These are phyloP conservation scores for Boletus eberwhitei DNA, from an alignment of 768 basidiomycete genomes.

Conservation along the genomic window DNA sequence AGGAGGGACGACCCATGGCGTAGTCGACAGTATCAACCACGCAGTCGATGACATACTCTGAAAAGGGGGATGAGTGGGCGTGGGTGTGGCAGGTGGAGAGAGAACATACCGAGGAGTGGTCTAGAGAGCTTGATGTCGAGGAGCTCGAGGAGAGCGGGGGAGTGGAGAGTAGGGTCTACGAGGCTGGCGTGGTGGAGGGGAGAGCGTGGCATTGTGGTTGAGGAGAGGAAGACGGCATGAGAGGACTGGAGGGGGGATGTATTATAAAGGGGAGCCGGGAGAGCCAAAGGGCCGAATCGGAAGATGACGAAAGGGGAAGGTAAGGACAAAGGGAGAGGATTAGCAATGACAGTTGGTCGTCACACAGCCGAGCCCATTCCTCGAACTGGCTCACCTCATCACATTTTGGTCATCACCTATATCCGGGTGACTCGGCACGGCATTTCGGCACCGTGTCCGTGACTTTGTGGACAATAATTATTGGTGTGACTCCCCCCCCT, in stretches of 20 bases:
- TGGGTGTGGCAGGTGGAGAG: background rate
- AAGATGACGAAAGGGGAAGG: constrained; percentile 28
- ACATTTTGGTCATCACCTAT: too few relatives aligned
- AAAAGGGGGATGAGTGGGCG: background rate
- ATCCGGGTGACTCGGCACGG: background rate
- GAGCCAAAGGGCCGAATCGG: constrained; percentile 36
- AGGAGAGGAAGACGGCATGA: constrained; percentile 8
- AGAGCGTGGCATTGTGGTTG: constrained; percentile 21
- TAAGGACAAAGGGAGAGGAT: constrained; percentile 21
- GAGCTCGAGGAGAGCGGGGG: constrained; percentile 65
- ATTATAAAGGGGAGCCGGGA: constrained; percentile 34
- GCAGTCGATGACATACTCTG: constrained; percentile 70
- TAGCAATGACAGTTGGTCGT: constrained; percentile 25
- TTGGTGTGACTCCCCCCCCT: background rate
- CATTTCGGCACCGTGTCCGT: background rate
- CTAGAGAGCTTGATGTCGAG: constrained; percentile 61
- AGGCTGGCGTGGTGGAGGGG: constrained; percentile 50
- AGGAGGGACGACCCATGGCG: constrained; percentile 66
- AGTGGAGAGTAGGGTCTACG: constrained; percentile 61
- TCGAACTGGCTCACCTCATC: constrained; percentile 8
- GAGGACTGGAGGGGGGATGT: background rate
- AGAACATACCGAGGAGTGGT: constrained; percentile 59
- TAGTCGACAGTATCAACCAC: constrained; percentile 74
- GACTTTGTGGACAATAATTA: too few relatives aligned
- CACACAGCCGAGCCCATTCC: constrained; percentile 17